A percentile compares a stretch with the other conserved stretches of the same genome.
phyloP scores from a whole-genome alignment of 1,139 yeast species.

The Hansenula lynferdii region DNA sequence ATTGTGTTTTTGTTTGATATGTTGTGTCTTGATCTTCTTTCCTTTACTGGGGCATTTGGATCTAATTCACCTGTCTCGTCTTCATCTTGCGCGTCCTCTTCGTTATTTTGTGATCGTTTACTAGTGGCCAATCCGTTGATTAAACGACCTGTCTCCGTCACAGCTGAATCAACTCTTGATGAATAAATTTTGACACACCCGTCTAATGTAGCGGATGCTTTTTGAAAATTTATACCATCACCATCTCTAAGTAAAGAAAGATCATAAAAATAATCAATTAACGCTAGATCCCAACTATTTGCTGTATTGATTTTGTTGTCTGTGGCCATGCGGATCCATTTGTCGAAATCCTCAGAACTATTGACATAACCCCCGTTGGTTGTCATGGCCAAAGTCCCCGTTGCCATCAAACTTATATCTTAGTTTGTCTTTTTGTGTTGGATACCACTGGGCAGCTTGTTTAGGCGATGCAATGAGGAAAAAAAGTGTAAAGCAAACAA shows the following conservation, averaged over 20 bases:
- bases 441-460: neutral
- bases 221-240: conserved; percentile 65
- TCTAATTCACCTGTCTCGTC: conserved; percentile 24
- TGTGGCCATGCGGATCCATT: conserved; percentile 32
- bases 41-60: conserved; percentile 30
- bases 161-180: conserved; percentile 87
- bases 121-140: conserved; percentile 72
- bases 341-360: conserved; percentile 32
- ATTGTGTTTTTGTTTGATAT: conserved; percentile 40
- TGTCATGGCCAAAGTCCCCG: neutral
- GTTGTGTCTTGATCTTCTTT: conserved; percentile 34
- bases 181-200: conserved; percentile 85
- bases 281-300: conserved; percentile 77
- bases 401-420: neutral
- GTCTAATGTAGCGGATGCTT: conserved; percentile 75
- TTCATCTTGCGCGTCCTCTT: conserved; percentile 21
- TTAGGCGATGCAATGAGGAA: too few relatives aligned
- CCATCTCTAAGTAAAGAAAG: conserved; percentile 56
- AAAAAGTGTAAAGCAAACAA: too few relatives aligned
- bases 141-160: conserved; percentile 82
- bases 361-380: conserved; percentile 9
- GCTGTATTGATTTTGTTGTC: conserved; percentile 54
- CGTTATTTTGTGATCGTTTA: conserved; percentile 14
- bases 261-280: conserved; percentile 83
- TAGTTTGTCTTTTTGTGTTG: neutral